Base-by-base conservation (phyloP, 2,329 filamentous ascomycete species). In the Phaeosphaeriaceae sp. region DNA sequence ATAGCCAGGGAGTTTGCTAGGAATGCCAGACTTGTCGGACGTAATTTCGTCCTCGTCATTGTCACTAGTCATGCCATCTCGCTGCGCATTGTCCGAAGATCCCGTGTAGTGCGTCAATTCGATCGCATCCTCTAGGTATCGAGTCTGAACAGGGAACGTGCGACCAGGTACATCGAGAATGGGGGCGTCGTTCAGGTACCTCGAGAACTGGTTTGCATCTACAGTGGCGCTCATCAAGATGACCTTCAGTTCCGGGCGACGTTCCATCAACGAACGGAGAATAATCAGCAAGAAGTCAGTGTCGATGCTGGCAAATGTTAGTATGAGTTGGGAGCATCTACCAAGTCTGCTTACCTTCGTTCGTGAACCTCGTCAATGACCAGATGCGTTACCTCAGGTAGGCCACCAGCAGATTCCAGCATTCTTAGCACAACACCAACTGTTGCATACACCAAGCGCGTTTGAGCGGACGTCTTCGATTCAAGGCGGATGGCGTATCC, bases 341-440 rank as follows among this genome's bases (percentile, higher is more conserved):
- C 15, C 3, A 3, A 44, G 7, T 20, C 1, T 3, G 52, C 63
- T 52, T 69, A 75, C 74, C 70, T 91, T 61, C 94, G 88, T 76
- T 99, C 95, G 73, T 99, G 95, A 2, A 98, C 94, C 78, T 99
- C 95, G 72, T 99, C 95, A n/a, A 99, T 88, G 47, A 99, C 88
- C 58, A 99, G 81, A 79, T 98, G 95, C 0, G 94, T 97, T 52
- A 99, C 89, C 63, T 97, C 94, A 56, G 88, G 86, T 45, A 99
- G 85, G 55, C 96, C 91, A 63, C 92, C 91, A 0, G 92, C 91
- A 9, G 90, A 89, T 76, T 99, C 95, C 15, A 99, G 84, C 94
- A 99, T 98, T 25, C 95, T 89, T 83, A 99, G 91, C n/a, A 99
- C 92, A 57, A 99, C 96, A 81, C 95, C 88, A 46, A 88, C 87